phyloP scores from a whole-genome alignment of 257 asterid genomes.

The Ilex aquifolium region DNA sequence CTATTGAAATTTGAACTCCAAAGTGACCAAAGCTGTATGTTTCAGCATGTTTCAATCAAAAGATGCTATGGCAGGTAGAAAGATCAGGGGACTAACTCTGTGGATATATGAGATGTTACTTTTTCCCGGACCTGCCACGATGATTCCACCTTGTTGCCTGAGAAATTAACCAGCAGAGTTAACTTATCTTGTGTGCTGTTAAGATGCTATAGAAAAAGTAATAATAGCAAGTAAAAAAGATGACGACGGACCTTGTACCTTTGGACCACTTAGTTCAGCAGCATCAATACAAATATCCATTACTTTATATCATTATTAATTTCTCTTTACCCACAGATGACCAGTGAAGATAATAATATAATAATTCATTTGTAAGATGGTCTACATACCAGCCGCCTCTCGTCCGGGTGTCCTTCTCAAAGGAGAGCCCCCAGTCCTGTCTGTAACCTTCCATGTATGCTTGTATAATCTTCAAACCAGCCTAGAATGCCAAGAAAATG shows the following conservation, averaged over 20 bases:
- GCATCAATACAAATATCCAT: too few relatives aligned
- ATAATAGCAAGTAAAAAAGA: too few relatives aligned
- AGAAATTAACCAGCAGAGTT: conserved; percentile 14
- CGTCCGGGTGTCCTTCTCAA: conserved; percentile 90
- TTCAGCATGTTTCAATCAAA: background rate
- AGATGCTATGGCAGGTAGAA: background rate
- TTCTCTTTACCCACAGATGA: too few relatives aligned
- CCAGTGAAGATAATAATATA: background rate
- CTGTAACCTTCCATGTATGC: conserved; percentile 83
- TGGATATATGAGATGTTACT: conserved; percentile 64
- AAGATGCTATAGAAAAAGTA: too few relatives aligned
- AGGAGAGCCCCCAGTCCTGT: conserved; percentile 94
- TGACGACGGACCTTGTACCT: too few relatives aligned
- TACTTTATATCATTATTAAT: too few relatives aligned
- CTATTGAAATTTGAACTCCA: background rate
- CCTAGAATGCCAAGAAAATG: conserved; percentile 23
- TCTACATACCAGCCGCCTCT: conserved; percentile 88
- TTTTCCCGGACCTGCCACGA: conserved; percentile 96
- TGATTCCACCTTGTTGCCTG: conserved; percentile 96
- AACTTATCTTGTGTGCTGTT: background rate
- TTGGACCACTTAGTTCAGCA: too few relatives aligned
- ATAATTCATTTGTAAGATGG: background rate
- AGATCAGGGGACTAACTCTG: conserved; percentile 45
- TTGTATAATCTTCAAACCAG: conserved; percentile 79
- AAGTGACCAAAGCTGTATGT: background rate